Evolutionary conservation across 768 basidiomycete species (phyloP), one percentile per base, ranked within the genome.

Genomic region (Suillus decipiens): DNA sequence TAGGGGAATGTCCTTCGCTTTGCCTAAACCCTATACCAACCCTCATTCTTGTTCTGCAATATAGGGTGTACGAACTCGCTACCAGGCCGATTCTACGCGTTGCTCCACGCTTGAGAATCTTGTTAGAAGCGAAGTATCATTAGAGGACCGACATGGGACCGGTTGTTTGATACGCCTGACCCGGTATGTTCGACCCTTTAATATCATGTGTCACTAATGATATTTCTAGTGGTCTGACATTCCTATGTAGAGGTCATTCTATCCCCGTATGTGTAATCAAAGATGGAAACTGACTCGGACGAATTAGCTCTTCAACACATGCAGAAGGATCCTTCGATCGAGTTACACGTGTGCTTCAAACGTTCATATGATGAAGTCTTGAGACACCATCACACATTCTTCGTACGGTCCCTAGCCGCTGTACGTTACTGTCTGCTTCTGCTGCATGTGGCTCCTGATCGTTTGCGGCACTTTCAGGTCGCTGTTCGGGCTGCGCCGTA

Each of bases 281-380:
- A 57, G 24, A 31, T 41, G 39, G 37, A 24, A 31, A 41, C 56
- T 57, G 10, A 57, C 36, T 15, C 56, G 36, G 55, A 56, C 1
- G 37, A 57, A 57, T 19, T 41, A 57, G 89, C 89, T 15, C 79
- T 92, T 43, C 83, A 86, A 72, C 80, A 86, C 68, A 84, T 86
- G 80, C 89, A 88, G 66, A 73, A 72, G 6, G 85, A 90, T 67
- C 74, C 73, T 19, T 69, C 68, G 31, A 70, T 80, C 1, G 87
- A 89, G 65, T 76, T 90, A 51, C 83, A 87, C 67, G 78, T 82
- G 63, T 90, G 90, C 73, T 92, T 92, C 79, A 84, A 82, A 73
- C 79, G 84, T 47, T 82, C 90, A 3, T 92, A 90, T 71, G 89
- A 92, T 64, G 79, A 81, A 60, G 85, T 89, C 19, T 79, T 92